Conservation (phyloP, 306 rosid genomes). For the Quercus engelmannii region DNA sequence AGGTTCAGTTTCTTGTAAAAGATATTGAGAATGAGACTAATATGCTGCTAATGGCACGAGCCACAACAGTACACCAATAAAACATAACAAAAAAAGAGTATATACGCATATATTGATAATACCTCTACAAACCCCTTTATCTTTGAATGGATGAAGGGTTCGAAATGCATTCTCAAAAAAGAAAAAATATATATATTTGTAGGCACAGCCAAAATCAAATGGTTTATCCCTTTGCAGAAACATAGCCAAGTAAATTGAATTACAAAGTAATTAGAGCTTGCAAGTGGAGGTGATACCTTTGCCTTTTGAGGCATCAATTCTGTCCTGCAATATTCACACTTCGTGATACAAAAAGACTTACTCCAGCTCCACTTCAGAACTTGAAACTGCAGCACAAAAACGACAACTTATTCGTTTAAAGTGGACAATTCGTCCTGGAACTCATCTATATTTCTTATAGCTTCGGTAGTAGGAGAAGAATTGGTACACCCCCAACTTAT, state of each 20-base stretch:
- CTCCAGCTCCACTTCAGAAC: background rate
- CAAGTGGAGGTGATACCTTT: background rate
- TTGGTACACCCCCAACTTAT: conserved; percentile 5
- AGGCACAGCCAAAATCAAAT: background rate
- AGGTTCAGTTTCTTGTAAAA: background rate
- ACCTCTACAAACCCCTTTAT: background rate
- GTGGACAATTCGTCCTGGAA: background rate
- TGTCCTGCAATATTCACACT: background rate
- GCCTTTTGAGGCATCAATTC: background rate
- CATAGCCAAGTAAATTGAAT: background rate
- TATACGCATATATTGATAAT: background rate
- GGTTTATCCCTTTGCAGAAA: background rate
- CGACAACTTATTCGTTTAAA: background rate
- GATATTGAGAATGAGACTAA: background rate
- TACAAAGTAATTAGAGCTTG: background rate
- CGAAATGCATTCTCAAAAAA: background rate
- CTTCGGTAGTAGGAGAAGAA: background rate
- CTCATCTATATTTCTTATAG: background rate
- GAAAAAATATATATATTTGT: background rate
- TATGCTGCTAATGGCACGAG: background rate
- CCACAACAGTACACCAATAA: background rate
- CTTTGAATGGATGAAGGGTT: background rate
- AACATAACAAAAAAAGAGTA: background rate
- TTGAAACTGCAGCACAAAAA: background rate
- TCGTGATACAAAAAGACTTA: background rate